Evolutionary conservation across 2,329 filamentous ascomycete genomes (phyloP).

Genomic region (Thermomyces lanuginosus): DNA sequence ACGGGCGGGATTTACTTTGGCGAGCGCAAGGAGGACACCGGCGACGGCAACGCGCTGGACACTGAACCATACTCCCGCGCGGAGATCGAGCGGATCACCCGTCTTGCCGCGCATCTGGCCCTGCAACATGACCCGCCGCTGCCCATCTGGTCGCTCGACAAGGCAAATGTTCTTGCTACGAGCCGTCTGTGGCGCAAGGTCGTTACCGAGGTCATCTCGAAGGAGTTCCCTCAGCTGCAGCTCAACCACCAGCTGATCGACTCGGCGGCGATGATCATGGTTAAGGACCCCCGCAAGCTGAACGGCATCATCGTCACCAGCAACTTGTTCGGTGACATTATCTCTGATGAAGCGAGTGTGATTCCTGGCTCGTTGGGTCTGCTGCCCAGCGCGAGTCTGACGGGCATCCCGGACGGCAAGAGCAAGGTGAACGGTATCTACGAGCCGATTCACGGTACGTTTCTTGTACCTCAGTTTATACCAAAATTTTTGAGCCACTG

Average conservation of each 20-base stretch:
- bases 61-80: constrained; percentile 69
- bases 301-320: constrained; percentile 86
- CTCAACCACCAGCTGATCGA: constrained; percentile 85
- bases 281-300: constrained; percentile 75
- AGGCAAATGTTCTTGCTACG: constrained; percentile 91
- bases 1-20: constrained; percentile 95
- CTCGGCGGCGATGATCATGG: constrained; percentile 91
- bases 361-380: constrained; percentile 84
- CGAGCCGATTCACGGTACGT: constrained; percentile 83
- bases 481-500: constrained; percentile 1
- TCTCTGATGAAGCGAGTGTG: constrained; percentile 85
- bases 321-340: constrained; percentile 93
- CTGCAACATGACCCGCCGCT: constrained; percentile 58
- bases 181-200: constrained; percentile 78
- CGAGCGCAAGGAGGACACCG: constrained; percentile 59
- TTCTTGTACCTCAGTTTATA: constrained; percentile 1
- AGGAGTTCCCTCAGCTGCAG: constrained; percentile 76
- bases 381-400: constrained; percentile 72
- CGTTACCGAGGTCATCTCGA: constrained; percentile 66
- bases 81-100: constrained; percentile 77
- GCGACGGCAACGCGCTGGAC: constrained; percentile 63
- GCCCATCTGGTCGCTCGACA: constrained; percentile 76
- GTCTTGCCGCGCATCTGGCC: constrained; percentile 67
- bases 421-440: constrained; percentile 83
- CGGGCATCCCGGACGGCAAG: constrained; percentile 72